Base-by-base conservation (phyloP, 352 stramenopile genomes). In the Blastocystis sp. region DNA sequence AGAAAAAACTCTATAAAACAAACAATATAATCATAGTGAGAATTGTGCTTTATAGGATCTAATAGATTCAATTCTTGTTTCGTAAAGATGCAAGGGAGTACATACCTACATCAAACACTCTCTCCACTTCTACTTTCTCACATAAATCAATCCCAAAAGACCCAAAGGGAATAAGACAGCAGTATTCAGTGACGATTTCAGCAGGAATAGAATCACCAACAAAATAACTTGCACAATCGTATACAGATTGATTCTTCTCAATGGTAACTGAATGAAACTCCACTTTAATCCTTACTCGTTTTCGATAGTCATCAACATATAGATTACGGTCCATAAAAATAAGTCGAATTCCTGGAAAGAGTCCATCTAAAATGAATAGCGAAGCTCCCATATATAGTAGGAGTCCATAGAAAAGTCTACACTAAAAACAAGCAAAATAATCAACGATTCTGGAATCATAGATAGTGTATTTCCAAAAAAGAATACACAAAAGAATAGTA, bases 121-220 rank as follows among this genome's bases (percentile, higher is more conserved):
- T 39, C 13, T 23, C 11, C 20, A 29, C 6, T 2, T 37, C 11
- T 64, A 80, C 41, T 61, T 54, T 18, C 70, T 50, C 26, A 80
- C 70, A 62, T 80, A 80, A 61, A 80, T 61, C 39, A 80, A 34
- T 8, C 20, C 70, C 15, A 80, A 13, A 23, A 80, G 55, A 11
- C 70, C 70, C 41, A 80, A 20, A 13, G 70, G 70, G 55, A 80
- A 80, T 53, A 80, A 53, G 45, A 80, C 34, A 6, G 70, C 70
- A 4, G 70, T 80, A 15, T 50, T 63, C 8, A 64, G 23, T 13
- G 70, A 80, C 7, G 37, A 50, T 13, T 80, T 80, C 11, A 80
- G 13, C 5, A 54, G 18, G 37, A 80, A 62, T 2, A 80, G 37
- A 7, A 29, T 23, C 26, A 50, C 34, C 41, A 80, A 20, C 26